Conservation (phyloP, 163 green algal genomes). For the Prototheca wickerhamii region DNA sequence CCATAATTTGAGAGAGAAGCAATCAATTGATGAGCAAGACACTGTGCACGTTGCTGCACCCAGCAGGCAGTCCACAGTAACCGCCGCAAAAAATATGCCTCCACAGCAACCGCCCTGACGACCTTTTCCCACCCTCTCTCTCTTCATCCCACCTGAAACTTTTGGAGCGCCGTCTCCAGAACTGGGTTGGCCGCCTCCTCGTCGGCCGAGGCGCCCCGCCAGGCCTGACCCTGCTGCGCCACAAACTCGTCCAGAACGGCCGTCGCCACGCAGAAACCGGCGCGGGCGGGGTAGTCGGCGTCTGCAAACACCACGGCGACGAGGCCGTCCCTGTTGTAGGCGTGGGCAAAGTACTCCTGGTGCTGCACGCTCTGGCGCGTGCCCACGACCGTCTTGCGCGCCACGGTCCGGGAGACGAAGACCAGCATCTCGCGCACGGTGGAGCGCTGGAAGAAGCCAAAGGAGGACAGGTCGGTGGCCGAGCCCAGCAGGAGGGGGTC, state of each 20-base stretch:
- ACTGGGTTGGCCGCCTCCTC: slow-evolving; percentile 37
- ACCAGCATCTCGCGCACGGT: slow-evolving; percentile 88
- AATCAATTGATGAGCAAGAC: no score
- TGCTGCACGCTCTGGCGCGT: slow-evolving; percentile 45
- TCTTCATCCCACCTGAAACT: slow-evolving; percentile 70
- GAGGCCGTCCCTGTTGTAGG: slow-evolving; percentile 80
- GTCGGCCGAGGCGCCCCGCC: slow-evolving; percentile 61
- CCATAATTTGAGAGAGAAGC: no score
- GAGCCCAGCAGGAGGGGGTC: slow-evolving; percentile 72
- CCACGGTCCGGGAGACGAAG: slow-evolving; percentile 86
- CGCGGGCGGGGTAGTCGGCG: slow-evolving; percentile 81
- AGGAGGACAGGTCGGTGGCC: slow-evolving; percentile 79
- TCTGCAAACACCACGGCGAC: slow-evolving; percentile 86
- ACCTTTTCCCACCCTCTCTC: not conserved
- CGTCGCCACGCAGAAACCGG: slow-evolving; percentile 90
- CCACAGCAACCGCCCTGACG: no score
- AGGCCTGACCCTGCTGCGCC: slow-evolving; percentile 42
- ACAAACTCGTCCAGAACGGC: slow-evolving; percentile 80
- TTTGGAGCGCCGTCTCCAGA: slow-evolving; percentile 67
- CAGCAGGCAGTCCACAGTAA: no score
- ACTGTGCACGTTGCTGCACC: no score
- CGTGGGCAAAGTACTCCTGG: slow-evolving; percentile 92
- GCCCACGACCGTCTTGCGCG: slow-evolving; percentile 71
- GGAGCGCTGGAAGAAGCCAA: slow-evolving; percentile 93
- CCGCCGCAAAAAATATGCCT: no score